phyloP scores from a whole-genome alignment of 805 yeast genomes.

The Myxozyma neglecta region DNA sequence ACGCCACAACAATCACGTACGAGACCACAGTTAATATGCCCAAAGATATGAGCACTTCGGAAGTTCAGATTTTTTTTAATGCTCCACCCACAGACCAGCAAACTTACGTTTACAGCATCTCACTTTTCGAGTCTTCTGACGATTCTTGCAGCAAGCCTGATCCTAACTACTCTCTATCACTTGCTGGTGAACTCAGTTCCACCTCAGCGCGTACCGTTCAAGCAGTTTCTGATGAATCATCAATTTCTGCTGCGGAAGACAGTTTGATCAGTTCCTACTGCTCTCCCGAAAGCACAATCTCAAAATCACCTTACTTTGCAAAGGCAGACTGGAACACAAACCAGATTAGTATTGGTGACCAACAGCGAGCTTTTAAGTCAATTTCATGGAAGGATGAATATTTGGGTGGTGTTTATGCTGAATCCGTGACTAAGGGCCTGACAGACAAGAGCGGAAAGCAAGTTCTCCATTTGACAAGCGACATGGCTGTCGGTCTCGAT shows the following conservation, averaged over 20 bases:
- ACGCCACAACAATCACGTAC: not conserved
- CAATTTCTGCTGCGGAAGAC: not conserved
- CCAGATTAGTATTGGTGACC: not conserved
- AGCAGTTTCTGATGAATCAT: not conserved
- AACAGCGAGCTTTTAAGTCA: not conserved
- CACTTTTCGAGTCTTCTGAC: not conserved
- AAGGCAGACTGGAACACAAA: not conserved
- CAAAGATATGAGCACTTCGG: not conserved
- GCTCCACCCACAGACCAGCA: constrained; percentile 1
- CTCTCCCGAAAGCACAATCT: not conserved
- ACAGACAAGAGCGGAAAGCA: not conserved
- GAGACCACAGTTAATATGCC: not conserved
- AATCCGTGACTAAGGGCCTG: not conserved
- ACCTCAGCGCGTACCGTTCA: not conserved
- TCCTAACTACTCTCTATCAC: not conserved
- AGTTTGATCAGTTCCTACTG: not conserved
- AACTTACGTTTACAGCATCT: not conserved
- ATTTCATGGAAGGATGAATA: constrained; percentile 1
- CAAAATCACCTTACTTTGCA: constrained; percentile 5
- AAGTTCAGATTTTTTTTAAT: not conserved
- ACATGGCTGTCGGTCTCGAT: not conserved
- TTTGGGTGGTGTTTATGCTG: constrained; percentile 1
- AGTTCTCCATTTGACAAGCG: not conserved
- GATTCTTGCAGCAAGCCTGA: not conserved
- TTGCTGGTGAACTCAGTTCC: constrained; percentile 6